A percentile compares a stretch with the other conserved stretches of the same genome.
phyloP scores from a whole-genome alignment of 192 early-diverging fungal genomes.

The Lobosporangium transversale region DNA sequence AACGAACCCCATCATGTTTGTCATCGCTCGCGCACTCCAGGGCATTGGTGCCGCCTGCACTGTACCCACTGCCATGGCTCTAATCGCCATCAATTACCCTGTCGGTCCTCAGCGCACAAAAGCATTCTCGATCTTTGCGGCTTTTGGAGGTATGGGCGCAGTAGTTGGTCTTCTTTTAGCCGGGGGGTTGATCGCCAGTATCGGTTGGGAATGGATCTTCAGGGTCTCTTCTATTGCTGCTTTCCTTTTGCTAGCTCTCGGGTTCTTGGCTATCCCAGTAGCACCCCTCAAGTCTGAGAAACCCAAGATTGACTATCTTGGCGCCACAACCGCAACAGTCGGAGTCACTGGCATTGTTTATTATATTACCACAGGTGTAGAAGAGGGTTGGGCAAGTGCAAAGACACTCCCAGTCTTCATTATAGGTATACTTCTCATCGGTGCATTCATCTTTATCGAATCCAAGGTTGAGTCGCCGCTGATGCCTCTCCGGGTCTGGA shows the following conservation, averaged over 20 bases:
- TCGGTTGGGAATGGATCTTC: conserved; percentile 55
- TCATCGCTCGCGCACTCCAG: conserved; percentile 44
- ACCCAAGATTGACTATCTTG: conserved; percentile 31
- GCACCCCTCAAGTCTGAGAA: background rate
- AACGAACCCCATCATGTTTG: conserved; percentile 31
- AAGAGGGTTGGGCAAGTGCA: conserved; percentile 42
- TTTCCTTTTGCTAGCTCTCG: conserved; percentile 21
- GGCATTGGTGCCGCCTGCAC: conserved; percentile 51
- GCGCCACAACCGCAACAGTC: conserved; percentile 12
- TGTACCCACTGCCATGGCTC: conserved; percentile 42
- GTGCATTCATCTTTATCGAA: conserved; percentile 46
- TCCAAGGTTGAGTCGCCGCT: conserved; percentile 32
- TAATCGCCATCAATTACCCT: conserved; percentile 35
- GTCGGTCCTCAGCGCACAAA: conserved; percentile 33
- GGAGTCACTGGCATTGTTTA: conserved; percentile 44
- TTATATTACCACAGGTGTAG: conserved; percentile 36
- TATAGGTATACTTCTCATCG: conserved; percentile 33
- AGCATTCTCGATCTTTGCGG: conserved; percentile 45
- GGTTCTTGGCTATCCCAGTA: conserved; percentile 26
- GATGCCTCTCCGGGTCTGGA: conserved; percentile 55
- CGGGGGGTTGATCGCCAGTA: conserved; percentile 38
- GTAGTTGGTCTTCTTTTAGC: conserved; percentile 34
- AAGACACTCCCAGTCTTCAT: conserved; percentile 38
- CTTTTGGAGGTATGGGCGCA: conserved; percentile 42
- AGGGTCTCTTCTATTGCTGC: conserved; percentile 35